Base-by-base conservation (phyloP, 306 rosid genomes). In the Arachis stenosperma region DNA sequence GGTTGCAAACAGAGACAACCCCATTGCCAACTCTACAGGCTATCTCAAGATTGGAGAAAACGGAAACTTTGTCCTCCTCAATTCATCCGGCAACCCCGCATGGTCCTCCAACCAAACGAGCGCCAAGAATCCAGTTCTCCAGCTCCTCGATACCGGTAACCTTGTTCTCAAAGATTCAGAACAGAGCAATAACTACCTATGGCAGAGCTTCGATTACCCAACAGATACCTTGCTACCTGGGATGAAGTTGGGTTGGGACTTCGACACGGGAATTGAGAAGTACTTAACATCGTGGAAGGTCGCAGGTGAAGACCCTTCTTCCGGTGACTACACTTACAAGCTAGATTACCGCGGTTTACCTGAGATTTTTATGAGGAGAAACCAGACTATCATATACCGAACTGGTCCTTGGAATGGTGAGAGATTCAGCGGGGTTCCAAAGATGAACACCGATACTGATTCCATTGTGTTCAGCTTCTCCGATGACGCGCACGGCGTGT, bases 351-450 rank as follows among this genome's bases (percentile, higher is more conserved):
- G 10, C 2, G 97, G 90, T 9, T 61, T 89, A 67, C 89, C 96
- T 40, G 93, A 89, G 46, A 3, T 86, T 73, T 92, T 76, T 75
- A 64, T 89, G 29, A 0, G 66, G 33, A 5, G 64, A 3, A 71
- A 75, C 13, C 36, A 70, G 6, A 7, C 0, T 0, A 48, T 1
- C n/a, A 4, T 0, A 0, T 86, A 83, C 36, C 75, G 96, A 56
- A 89, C 93, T 55, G 98, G 98, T 7, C 90, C 93, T 3, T 92
- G 98, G 98, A 92, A 92, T 36, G 96, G 97, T 2, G 39, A 60
- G 7, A 74, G 93, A 40, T 89, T 89, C 71, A 86, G 93, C 2
- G 96, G 97, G 6, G 89, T 89, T 2, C 96, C 96, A 0, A 91
- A 89, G 64, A 91, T 91, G 96, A 14, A 60, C n/a, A 79, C 78